Evolutionary conservation across 2,329 filamentous ascomycete genomes (phyloP).

Genomic region (Acarospora socialis): DNA sequence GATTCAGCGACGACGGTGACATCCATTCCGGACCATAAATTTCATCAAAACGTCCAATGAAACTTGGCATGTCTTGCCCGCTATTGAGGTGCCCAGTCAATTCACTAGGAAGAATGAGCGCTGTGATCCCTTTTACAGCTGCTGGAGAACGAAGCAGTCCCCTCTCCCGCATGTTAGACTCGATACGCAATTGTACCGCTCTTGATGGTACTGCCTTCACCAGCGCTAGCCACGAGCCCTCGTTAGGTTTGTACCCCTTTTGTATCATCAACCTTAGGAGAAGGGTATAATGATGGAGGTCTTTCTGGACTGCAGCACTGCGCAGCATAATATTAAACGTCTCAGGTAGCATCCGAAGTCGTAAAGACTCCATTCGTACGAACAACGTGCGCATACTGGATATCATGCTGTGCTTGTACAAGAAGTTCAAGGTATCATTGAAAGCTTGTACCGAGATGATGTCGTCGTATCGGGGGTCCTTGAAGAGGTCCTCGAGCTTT

Average conservation of each 20-base stretch:
- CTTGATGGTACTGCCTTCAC: conserved; percentile 20
- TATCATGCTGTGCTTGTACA: conserved; percentile 22
- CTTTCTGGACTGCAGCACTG: conserved; percentile 23
- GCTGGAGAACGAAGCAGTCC: conserved; percentile 18
- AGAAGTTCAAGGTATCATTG: conserved; percentile 26
- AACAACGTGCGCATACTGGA: conserved; percentile 22
- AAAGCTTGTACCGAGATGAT: conserved; percentile 28
- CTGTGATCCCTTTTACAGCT: conserved; percentile 18
- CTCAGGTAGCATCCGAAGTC: conserved; percentile 20
- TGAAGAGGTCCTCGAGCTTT: conserved; percentile 22
- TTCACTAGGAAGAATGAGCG: conserved; percentile 21
- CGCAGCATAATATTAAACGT: conserved; percentile 32
- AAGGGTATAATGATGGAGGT: conserved; percentile 26
- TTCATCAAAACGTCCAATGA: conserved; percentile 25
- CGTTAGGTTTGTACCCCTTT: conserved; percentile 25
- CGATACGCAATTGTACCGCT: conserved; percentile 18
- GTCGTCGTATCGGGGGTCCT: conserved; percentile 17
- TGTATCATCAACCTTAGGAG: conserved; percentile 27
- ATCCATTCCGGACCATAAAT: conserved; percentile 26
- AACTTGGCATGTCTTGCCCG: conserved; percentile 22
- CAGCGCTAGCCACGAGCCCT: conserved; percentile 29
- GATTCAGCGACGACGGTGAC: conserved; percentile 21
- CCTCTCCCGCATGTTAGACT: conserved; percentile 21
- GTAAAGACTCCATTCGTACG: conserved; percentile 21
- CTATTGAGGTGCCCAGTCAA: conserved; percentile 22